phyloP scores from a whole-genome alignment of 2,329 filamentous ascomycete genomes.

The Pezicula radicicola region DNA sequence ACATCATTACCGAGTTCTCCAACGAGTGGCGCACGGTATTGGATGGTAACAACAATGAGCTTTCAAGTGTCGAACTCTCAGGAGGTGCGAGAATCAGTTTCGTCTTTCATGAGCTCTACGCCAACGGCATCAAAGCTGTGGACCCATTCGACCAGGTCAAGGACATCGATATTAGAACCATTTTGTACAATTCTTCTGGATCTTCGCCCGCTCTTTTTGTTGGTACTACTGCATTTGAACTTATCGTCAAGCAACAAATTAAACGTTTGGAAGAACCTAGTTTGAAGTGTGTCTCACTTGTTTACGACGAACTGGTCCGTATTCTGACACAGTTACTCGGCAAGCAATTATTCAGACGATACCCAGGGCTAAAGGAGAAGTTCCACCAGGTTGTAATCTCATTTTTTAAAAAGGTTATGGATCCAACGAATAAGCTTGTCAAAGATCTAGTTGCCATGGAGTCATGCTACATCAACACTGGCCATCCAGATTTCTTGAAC shows the following conservation, averaged over 20 bases:
- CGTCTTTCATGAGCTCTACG: constrained; percentile 97
- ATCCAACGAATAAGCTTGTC: constrained; percentile 96
- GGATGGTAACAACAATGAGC: constrained; percentile 93
- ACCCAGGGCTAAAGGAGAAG: constrained; percentile 94
- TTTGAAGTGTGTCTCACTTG: constrained; percentile 93
- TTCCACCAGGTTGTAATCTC: constrained; percentile 87
- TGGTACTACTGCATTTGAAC: constrained; percentile 94
- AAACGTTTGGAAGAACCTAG: constrained; percentile 94
- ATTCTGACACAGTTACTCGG: constrained; percentile 86
- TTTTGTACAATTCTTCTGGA: constrained; percentile 98
- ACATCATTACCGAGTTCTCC: constrained; percentile 98
- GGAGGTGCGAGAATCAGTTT: constrained; percentile 98
- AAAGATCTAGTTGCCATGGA: constrained; percentile 93
- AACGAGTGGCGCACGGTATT: constrained; percentile 96
- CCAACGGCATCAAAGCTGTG: constrained; percentile 94
- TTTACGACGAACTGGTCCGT: constrained; percentile 95
- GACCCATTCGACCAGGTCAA: constrained; percentile 98
- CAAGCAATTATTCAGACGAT: constrained; percentile 88
- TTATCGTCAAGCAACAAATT: constrained; percentile 99
- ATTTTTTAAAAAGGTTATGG: constrained; percentile 99
- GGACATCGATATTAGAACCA: constrained; percentile 94
- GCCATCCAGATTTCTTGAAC: constrained; percentile 95
- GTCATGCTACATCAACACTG: constrained; percentile 96
- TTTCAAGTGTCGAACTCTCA: constrained; percentile 91
- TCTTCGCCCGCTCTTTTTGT: constrained; percentile 96